Percentiles rank a stretch among this genome's conserved stretches.
These are phyloP conservation scores for Rubia occidens DNA, from an alignment of 305 asterid genomes.

Conservation along the genomic window DNA sequence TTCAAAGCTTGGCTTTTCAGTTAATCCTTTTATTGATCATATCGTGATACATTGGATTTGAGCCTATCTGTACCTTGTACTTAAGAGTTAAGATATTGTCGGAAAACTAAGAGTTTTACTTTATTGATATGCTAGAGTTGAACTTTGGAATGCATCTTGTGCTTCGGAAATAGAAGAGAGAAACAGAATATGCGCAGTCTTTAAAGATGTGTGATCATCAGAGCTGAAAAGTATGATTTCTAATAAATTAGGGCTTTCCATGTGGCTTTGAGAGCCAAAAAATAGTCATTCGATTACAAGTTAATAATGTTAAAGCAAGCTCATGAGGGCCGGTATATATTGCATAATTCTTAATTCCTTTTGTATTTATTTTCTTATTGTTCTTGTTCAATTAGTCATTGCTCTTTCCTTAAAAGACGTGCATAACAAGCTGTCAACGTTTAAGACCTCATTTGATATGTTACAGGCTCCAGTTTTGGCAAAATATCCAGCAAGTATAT, in stretches of 20 bases:
- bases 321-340: not conserved
- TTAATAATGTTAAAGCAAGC: not conserved
- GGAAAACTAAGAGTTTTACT: not conserved
- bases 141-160: not conserved
- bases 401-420: not conserved
- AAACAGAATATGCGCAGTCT: not conserved
- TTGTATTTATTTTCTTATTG: not conserved
- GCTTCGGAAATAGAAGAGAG: not conserved
- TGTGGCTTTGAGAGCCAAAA: not conserved
- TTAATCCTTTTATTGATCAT: not conserved
- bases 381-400: not conserved
- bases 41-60: not conserved
- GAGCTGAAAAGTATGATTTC: not conserved
- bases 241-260: not conserved
- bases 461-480: conserved; percentile 78
- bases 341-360: not conserved
- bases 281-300: not conserved
- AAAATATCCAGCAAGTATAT: conserved; percentile 82
- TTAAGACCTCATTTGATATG: conserved; percentile 20
- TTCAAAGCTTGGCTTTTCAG: not conserved
- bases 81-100: not conserved
- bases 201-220: conserved; percentile 1
- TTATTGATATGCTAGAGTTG: not conserved
- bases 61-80: not conserved
- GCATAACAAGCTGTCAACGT: not conserved